Percentiles rank a stretch among this genome's conserved stretches.
phyloP scores from a whole-genome alignment of 345 rosid genomes.

The Gossypium longicalyx region DNA sequence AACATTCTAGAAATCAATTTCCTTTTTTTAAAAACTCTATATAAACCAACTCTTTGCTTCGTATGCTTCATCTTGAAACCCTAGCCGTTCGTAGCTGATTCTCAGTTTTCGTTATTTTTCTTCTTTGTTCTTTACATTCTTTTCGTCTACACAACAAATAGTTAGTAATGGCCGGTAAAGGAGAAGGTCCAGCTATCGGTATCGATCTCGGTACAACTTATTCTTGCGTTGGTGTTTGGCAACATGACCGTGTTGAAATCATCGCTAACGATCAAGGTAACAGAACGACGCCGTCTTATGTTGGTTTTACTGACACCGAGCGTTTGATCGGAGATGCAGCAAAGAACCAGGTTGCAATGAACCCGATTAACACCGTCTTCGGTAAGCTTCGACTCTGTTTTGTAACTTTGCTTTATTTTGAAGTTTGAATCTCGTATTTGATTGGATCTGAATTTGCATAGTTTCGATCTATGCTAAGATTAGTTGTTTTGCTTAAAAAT shows the following conservation, averaged over 20 bases:
- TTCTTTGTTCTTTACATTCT: constrained; percentile 2
- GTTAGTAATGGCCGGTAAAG: constrained; percentile 54
- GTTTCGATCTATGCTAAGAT: constrained; percentile 10
- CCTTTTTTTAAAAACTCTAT: constrained; percentile 24
- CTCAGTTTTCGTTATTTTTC: background rate
- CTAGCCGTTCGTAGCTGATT: constrained; percentile 20
- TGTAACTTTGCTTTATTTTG: background rate
- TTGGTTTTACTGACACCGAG: constrained; percentile 60
- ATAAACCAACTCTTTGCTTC: constrained; percentile 5
- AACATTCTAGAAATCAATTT: constrained; percentile 33
- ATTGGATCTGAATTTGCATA: background rate
- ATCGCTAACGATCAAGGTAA: constrained; percentile 72
- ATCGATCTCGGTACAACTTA: constrained; percentile 69
- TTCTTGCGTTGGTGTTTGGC: constrained; percentile 78
- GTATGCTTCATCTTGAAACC: constrained; percentile 22
- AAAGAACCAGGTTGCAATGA: constrained; percentile 81
- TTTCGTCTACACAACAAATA: constrained; percentile 10
- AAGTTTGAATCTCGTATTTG: too few relatives aligned
- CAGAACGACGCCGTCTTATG: constrained; percentile 65
- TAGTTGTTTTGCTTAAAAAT: background rate
- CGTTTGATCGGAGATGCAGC: constrained; percentile 73
- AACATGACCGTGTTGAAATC: constrained; percentile 73
- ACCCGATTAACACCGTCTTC: constrained; percentile 63
- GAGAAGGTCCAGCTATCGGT: constrained; percentile 79
- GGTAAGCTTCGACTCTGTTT: constrained; percentile 33